Percentiles rank a stretch among this genome's conserved stretches.
Conservation (phyloP, 441 rosid genomes). For the Adansonia rubrostipa region DNA sequence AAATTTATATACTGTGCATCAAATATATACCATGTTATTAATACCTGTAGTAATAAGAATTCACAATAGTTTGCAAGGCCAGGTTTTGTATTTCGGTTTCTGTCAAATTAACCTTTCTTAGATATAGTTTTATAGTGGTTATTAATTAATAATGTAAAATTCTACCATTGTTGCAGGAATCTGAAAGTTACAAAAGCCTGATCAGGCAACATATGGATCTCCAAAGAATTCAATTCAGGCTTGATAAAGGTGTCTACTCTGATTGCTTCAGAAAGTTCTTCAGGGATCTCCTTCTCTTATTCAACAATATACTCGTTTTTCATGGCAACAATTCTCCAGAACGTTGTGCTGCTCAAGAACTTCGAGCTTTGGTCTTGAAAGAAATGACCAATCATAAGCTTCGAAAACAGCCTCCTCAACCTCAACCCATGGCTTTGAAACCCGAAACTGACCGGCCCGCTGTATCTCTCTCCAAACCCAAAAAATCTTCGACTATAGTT, state of each 20-base stretch:
- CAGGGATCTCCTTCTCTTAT: conserved; percentile 50
- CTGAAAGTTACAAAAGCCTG: conserved; percentile 45
- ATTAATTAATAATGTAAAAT: background rate
- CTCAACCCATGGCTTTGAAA: conserved; percentile 9
- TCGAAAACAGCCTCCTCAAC: conserved; percentile 15
- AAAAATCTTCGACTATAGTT: conserved; percentile 38
- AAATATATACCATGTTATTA: too few species aligned
- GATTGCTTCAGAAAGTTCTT: conserved; percentile 37
- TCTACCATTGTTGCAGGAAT: conserved; percentile 41
- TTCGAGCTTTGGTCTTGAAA: conserved; percentile 40
- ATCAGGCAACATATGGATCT: conserved; percentile 56
- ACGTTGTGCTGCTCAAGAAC: conserved; percentile 45
- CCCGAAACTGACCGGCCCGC: conserved; percentile 24
- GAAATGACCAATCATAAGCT: conserved; percentile 41
- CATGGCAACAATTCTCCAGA: conserved; percentile 45
- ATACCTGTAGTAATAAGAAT: too few species aligned
- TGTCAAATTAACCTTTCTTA: background rate
- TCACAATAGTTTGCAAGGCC: too few species aligned
- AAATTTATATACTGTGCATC: too few species aligned
- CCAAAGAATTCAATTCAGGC: conserved; percentile 44
- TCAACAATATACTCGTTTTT: conserved; percentile 49
- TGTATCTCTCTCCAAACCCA: conserved; percentile 29
- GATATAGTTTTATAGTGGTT: background rate
- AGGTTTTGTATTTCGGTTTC: background rate
- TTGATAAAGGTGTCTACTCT: conserved; percentile 46